phyloP scores from a whole-genome alignment of 2,329 filamentous ascomycete genomes.

The Onygena corvina region DNA sequence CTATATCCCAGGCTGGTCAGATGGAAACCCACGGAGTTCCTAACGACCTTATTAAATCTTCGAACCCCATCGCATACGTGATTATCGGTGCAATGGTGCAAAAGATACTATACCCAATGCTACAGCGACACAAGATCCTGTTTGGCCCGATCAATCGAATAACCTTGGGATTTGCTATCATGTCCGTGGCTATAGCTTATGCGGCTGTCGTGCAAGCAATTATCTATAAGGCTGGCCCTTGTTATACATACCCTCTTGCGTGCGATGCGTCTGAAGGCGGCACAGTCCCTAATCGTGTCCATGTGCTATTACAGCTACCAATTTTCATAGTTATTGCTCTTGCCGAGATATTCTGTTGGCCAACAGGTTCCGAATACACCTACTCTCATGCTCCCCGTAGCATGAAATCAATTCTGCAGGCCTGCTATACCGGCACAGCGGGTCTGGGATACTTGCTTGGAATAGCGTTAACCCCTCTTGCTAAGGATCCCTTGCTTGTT shows the following conservation, averaged over 20 bases:
- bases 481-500: constrained; percentile 14
- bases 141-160: constrained; percentile 48
- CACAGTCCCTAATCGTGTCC: constrained; percentile 9
- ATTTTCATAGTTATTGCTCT: constrained; percentile 20
- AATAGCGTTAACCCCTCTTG: constrained; percentile 13
- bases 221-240: constrained; percentile 36
- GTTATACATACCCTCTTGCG: constrained; percentile 8
- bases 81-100: constrained; percentile 42
- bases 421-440: constrained; percentile 17
- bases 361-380: constrained; percentile 55
- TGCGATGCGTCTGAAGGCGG: constrained; percentile 1
- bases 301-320: constrained; percentile 8
- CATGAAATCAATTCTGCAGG: constrained; percentile 19
- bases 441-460: constrained; percentile 12
- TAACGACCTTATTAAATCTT: constrained; percentile 50
- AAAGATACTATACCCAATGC: constrained; percentile 42
- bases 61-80: constrained; percentile 50
- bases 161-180: constrained; percentile 45
- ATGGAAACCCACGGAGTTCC: constrained; percentile 43
- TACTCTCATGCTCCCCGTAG: constrained; percentile 52
- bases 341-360: constrained; percentile 25
- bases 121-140: constrained; percentile 40
- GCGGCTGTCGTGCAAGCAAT: constrained; percentile 46
- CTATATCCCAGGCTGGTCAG: constrained; percentile 40
- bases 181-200: constrained; percentile 43